These are phyloP conservation scores for Coffea canephora DNA, from an alignment of 257 asterid genomes.

Conservation along the genomic window DNA sequence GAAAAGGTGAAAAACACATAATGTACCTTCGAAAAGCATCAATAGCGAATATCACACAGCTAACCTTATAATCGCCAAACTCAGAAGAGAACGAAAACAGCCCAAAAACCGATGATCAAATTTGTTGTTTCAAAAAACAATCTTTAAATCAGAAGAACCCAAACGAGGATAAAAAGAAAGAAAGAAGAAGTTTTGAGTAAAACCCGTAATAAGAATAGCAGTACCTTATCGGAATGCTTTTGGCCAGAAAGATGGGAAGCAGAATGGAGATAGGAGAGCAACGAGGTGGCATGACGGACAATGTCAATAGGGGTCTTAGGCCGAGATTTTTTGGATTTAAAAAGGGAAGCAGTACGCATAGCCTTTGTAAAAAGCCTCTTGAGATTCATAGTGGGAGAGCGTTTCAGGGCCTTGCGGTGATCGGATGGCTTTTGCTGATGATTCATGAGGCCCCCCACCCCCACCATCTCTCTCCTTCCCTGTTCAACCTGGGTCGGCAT, in stretches of 20 bases:
- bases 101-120: neutral
- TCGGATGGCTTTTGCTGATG: neutral
- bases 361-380: constrained; percentile 52
- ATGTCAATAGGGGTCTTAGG: constrained; percentile 53
- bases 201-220: neutral
- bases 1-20: neutral
- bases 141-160: neutral
- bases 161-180: neutral
- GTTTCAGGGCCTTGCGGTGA: constrained; percentile 9
- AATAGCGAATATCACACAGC: neutral
- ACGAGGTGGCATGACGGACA: constrained; percentile 41
- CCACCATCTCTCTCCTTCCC: neutral
- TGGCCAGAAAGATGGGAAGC: constrained; percentile 17
- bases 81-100: too few relatives aligned
- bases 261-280: constrained; percentile 42
- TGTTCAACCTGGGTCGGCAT: constrained; percentile 25
- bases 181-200: neutral
- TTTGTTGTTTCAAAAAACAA: too few relatives aligned
- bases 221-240: constrained; percentile 38
- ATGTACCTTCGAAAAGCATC: neutral
- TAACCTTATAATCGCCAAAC: constrained; percentile 28
- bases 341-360: constrained; percentile 42
- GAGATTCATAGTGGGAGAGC: constrained; percentile 34
- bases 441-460: constrained; percentile 9
- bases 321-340: constrained; percentile 45